phyloP scores from a whole-genome alignment of 306 rosid species.

The Lathyrus sativus region DNA sequence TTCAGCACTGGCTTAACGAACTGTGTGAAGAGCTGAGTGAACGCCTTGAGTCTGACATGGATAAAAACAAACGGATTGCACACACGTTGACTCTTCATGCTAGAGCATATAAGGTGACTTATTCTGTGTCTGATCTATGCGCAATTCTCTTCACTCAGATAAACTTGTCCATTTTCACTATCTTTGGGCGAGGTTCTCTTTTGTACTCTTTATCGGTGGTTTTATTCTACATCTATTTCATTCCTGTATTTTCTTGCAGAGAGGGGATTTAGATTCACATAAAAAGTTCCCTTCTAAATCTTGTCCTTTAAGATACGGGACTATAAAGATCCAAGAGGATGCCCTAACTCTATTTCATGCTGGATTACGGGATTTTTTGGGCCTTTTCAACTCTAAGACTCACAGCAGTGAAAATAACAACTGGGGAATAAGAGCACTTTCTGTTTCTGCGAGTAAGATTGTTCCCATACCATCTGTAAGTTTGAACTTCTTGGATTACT shows the following conservation, averaged over 20 bases:
- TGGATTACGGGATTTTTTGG: slow-evolving; percentile 76
- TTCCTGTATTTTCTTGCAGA: slow-evolving; percentile 54
- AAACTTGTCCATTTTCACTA: slow-evolving; percentile 20
- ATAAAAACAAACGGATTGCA: slow-evolving; percentile 83
- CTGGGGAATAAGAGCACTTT: slow-evolving; percentile 82
- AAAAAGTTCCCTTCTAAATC: slow-evolving; percentile 92
- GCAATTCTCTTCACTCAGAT: slow-evolving; percentile 23
- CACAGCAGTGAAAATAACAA: slow-evolving; percentile 53
- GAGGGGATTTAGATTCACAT: slow-evolving; percentile 63
- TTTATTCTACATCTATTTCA: slow-evolving; percentile 24
- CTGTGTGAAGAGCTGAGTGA: slow-evolving; percentile 84
- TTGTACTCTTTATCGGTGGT: slow-evolving; percentile 13
- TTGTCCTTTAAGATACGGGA: slow-evolving; percentile 85
- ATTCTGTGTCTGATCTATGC: slow-evolving; percentile 24
- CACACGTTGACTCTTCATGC: slow-evolving; percentile 80
- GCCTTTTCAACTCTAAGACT: slow-evolving; percentile 46
- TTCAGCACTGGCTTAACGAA: slow-evolving; percentile 83
- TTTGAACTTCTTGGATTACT: slow-evolving; percentile 36
- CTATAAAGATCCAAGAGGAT: slow-evolving; percentile 90
- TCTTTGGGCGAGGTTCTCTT: slow-evolving; percentile 23
- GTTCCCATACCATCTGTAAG: slow-evolving; percentile 86
- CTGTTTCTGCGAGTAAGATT: slow-evolving; percentile 89
- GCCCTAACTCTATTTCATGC: slow-evolving; percentile 82
- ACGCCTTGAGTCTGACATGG: slow-evolving; percentile 76
- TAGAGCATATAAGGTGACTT: slow-evolving; percentile 68